These are phyloP conservation scores for Megacollybia platyphylla DNA, from an alignment of 1,284 basidiomycete species.

Conservation along the genomic window DNA sequence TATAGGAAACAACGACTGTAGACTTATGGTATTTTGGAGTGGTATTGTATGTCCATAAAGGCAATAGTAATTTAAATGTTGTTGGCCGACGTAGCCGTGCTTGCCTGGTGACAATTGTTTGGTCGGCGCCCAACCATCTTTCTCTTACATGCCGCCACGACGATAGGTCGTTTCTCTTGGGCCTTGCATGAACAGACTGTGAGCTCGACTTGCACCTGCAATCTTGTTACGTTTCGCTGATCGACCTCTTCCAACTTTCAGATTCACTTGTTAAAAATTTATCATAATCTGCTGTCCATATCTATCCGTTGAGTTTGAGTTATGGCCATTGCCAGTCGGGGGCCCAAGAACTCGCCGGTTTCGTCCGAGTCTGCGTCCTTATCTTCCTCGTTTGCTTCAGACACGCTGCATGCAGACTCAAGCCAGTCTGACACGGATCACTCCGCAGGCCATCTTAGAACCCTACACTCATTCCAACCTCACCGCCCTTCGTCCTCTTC, in stretches of 20 bases:
- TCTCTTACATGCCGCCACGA: background rate
- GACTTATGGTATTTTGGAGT: too few species aligned
- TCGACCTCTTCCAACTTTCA: background rate
- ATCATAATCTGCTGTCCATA: too few species aligned
- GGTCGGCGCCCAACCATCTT: slow-evolving; percentile 15
- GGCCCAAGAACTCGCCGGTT: slow-evolving; percentile 6
- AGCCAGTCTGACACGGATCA: slow-evolving; percentile 33
- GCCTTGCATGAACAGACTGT: background rate
- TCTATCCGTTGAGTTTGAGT: too few species aligned
- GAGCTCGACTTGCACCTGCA: background rate
- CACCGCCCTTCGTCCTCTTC: slow-evolving; percentile 21
- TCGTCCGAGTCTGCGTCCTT: slow-evolving; percentile 12
- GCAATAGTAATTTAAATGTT: too few species aligned
- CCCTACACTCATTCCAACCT: slow-evolving; percentile 7
- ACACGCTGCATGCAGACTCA: slow-evolving; percentile 22
- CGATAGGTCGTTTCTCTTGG: too few species aligned
- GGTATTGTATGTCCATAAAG: too few species aligned
- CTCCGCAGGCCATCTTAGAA: slow-evolving; percentile 16
- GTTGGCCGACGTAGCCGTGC: too few species aligned
- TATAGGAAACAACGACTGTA: too few species aligned
- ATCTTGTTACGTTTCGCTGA: background rate
- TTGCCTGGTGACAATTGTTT: too few species aligned
- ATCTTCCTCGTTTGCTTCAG: slow-evolving; percentile 28
- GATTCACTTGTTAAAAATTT: background rate
- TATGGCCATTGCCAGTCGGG: background rate